Base-by-base conservation (phyloP, 257 asterid species). In the Solanum appendiculatum region DNA sequence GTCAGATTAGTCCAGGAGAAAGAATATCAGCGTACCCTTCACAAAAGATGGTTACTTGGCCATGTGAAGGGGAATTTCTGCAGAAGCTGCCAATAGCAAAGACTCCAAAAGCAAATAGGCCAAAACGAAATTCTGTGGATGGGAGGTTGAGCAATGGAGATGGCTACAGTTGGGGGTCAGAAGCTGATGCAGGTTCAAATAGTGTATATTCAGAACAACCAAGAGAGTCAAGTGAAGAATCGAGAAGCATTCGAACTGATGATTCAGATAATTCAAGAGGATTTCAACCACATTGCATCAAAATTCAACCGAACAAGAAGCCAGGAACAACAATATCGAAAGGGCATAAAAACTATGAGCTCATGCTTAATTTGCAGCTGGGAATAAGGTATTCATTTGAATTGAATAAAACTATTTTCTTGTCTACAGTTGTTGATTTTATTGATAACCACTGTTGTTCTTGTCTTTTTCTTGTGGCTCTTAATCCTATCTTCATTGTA, bases 341-440 rank as follows among this genome's bases (percentile, higher is more conserved):
- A 92, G 99, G 97, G 36, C 99, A 97, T 68, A 94, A 92, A 85
- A 93, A 94, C 86, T 97, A 94, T 87, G 98, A 97, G 39, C 98
- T 97, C 73, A 94, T 95, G 98, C 96, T 97, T 25, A 97, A 97
- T 91, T 91, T 97, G 93, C 98, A 95, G 95, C 98, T 97, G 10
- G 98, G 99, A 68, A 94, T 97, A 92, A 94, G 98, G 99, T 97
- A 94, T 5, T 46, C 34, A 12, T 56, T 44, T 68, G 33, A 66
- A 70, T 18, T 39, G 69, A 39, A 56, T 27, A 25, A 29, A 9
- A 3, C 14, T 3, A 0, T 51, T 33, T 73, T 39, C 34, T 29
- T 46, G 16, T 8, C 60, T 86, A 16, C 13, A 33, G 10, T 6
- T 7, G 64, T 68, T 85, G 58, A 13, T 85, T 46, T 3, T 25